Base-by-base conservation (phyloP, 768 basidiomycete species). In the Phaeotremella fagi region DNA sequence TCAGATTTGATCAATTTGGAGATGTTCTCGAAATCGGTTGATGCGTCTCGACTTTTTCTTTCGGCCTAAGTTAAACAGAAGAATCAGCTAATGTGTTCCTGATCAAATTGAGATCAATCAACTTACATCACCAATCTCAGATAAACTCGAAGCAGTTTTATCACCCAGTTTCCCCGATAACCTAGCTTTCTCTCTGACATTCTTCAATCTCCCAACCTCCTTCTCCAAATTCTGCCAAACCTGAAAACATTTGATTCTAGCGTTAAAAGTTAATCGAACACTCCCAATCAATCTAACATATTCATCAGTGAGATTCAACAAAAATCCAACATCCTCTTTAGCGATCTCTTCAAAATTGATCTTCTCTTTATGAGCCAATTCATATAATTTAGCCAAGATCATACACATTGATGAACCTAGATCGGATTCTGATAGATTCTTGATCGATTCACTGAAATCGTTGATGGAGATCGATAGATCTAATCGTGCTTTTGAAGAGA, bases 261-360 rank as follows among this genome's bases (percentile, higher is more conserved):
- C 88, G 45, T 79, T 82, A 73, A 98, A 95, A 1, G 92, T 89
- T 56, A 89, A 79, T 56, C 88, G 80, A 48, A 92, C 90, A 52
- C 87, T 88, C 62, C 82, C 83, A 57, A 94, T 87, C 48, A 97
- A 79, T 47, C 94, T 80, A n/a, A 90, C 82, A 70, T 98, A 98
- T 74, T 95, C 91, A 66, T 98, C 94, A 43, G 83, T 88, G 44
- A 88, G 87, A 47, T 82, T 83, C 80, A 91, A 79, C 25, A 98
- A 71, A 0, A 86, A 85, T 26, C 83, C 78, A 63, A 91, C 80
- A 69, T 99, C 94, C 56, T 86, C 84, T 59, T 86, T 84, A 0
- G 87, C 81, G 68, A 92, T 89, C 11, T 79, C 77, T 48, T 78
- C 83, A 64, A 88, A 85, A 4, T 85, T 57, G 44, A 90, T 87